Base-by-base conservation (phyloP, 495 filamentous ascomycete species). In the Delitschia confertaspora region DNA sequence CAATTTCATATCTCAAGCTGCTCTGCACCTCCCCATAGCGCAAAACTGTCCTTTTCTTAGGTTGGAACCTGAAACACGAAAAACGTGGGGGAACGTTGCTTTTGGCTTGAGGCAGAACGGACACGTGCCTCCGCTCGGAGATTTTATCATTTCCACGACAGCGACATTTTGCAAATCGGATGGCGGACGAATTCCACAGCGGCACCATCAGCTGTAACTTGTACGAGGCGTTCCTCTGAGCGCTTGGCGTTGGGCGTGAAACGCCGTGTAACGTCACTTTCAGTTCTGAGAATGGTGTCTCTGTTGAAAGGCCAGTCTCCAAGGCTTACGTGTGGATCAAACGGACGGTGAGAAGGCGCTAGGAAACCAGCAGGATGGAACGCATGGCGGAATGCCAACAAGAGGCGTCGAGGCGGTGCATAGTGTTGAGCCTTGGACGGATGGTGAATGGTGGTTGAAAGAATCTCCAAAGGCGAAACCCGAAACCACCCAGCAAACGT, bases 401-500 rank as follows among this genome's bases (percentile, higher is more conserved):
- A n/a, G 44, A 39, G 47, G 26, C 29, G 23, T 14, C 18, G 17
- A 11, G 45, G 21, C 46, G 38, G 16, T 13, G 13, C 38, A 6
- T 18, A 34, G 40, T 29, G 43, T 30, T 32, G 40, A 36, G 47
- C 23, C 10, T 6, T 34, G 41, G 20, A 18, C 27, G 39, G 38
- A 18, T 21, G 22, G 26, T 29, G 29, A 2, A n/a, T 33, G 45
- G 27, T 17, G 39, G 37, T 26, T 13, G 41, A 40, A 45, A 51
- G 41, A 42, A 39, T 19, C 4, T 31, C 29, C 34, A 34, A 33
- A 42, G 29, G 30, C 34, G 43, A 38, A 36, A 10, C 50, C 48
- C 44, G 50, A 44, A 53, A 39, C 44, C 18, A 33, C 43, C 41
- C 33, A 41, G 38, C 42, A 46, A 40, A 51, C 48, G 42, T 51